phyloP scores from a whole-genome alignment of 2,329 filamentous ascomycete genomes.

The Reticulascus tulasneorum region DNA sequence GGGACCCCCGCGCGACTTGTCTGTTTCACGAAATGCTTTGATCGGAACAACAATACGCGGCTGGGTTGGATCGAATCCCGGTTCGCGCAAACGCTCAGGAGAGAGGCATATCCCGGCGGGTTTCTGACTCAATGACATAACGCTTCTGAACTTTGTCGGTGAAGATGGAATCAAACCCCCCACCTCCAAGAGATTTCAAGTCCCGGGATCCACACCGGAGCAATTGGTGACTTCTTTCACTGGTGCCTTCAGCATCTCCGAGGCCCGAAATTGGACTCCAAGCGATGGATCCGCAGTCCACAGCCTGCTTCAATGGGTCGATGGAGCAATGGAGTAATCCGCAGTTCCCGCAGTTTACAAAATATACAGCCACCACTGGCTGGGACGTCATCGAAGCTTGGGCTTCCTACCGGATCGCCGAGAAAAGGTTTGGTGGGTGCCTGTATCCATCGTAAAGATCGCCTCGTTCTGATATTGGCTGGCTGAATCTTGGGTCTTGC shows the following conservation, averaged over 20 bases:
- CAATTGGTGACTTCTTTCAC: slow-evolving; percentile 6
- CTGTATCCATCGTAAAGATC: too few relatives aligned
- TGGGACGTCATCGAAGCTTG: too few relatives aligned
- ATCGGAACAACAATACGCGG: slow-evolving; percentile 3
- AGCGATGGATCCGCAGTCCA: slow-evolving; percentile 11
- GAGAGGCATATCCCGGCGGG: too few relatives aligned
- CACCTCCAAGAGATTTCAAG: slow-evolving; percentile 7
- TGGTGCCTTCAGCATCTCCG: slow-evolving; percentile 8
- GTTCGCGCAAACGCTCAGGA: too few relatives aligned
- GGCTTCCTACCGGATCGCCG: too few relatives aligned
- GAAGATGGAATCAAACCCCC: too few relatives aligned
- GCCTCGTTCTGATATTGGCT: slow-evolving; percentile 3
- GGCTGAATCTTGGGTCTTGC: slow-evolving; percentile 7
- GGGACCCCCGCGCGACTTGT: slow-evolving; percentile 9
- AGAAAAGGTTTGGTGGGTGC: too few relatives aligned
- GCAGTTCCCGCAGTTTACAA: slow-evolving; percentile 12
- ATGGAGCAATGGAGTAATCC: slow-evolving; percentile 12
- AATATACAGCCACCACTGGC: too few relatives aligned
- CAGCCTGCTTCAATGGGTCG: slow-evolving; percentile 4
- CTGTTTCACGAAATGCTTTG: too few relatives aligned
- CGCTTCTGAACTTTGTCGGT: slow-evolving; percentile 8
- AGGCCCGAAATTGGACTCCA: slow-evolving; percentile 13
- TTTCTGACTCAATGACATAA: slow-evolving; percentile 5
- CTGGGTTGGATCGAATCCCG: too few relatives aligned
- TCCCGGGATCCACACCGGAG: slow-evolving; percentile 12